These are phyloP conservation scores for Castanea crenata DNA, from an alignment of 306 rosid species.

Conservation along the genomic window DNA sequence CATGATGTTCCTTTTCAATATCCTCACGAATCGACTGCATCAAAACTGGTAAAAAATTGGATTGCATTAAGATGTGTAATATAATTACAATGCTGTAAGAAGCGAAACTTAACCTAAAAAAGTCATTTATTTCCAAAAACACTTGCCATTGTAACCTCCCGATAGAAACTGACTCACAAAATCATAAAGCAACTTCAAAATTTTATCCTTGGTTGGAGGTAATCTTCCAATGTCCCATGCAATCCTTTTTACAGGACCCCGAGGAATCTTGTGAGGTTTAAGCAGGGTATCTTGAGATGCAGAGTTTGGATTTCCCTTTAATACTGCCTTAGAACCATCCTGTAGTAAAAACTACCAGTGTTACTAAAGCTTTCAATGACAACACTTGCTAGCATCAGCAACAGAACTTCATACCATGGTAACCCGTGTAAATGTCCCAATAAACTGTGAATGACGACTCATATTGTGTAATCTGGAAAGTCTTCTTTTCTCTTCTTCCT, in stretches of 20 bases:
- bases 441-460: conserved; percentile 71
- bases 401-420: conserved; percentile 58
- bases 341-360: conserved; percentile 31
- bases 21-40: conserved; percentile 77
- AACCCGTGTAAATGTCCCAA: conserved; percentile 77
- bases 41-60: conserved; percentile 52
- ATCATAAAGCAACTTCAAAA: conserved; percentile 73
- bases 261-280: conserved; percentile 52
- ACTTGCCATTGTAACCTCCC: conserved; percentile 79
- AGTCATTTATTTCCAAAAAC: conserved; percentile 5
- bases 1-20: conserved; percentile 78
- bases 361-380: conserved; percentile 22
- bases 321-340: conserved; percentile 90
- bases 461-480: conserved; percentile 42
- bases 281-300: conserved; percentile 44
- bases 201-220: conserved; percentile 60
- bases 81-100: conserved; percentile 16
- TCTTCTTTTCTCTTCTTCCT: conserved; percentile 64
- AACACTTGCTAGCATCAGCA: conserved; percentile 11
- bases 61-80: conserved; percentile 22
- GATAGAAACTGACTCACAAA: conserved; percentile 73
- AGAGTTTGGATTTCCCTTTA: conserved; percentile 77
- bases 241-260: conserved; percentile 72
- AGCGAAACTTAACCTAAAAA: not conserved
- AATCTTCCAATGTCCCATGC: conserved; percentile 85